These are phyloP conservation scores for Russula sp. DNA, from an alignment of 768 basidiomycete species.

Conservation along the genomic window DNA sequence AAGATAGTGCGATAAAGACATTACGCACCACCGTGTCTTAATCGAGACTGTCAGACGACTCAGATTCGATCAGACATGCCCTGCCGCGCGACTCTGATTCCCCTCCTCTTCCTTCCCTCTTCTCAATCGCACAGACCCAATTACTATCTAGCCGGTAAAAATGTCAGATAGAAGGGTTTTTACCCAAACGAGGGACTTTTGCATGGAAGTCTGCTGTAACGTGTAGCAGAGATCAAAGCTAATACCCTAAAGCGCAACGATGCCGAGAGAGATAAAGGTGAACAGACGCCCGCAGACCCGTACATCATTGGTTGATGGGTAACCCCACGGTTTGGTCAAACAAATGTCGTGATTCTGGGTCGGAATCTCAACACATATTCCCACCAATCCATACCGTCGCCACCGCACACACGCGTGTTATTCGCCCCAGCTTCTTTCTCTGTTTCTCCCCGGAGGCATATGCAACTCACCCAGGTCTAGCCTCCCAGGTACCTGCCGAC, in stretches of 20 bases:
- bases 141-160: too few species aligned
- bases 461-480: neutral
- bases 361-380: neutral
- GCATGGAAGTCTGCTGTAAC: too few species aligned
- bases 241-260: neutral
- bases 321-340: neutral
- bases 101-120: too few species aligned
- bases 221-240: too few species aligned
- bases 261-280: neutral
- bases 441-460: neutral
- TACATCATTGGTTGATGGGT: neutral
- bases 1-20: too few species aligned
- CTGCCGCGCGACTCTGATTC: too few species aligned
- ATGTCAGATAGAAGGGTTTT: too few species aligned
- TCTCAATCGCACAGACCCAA: too few species aligned
- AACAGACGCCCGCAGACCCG: neutral
- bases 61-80: too few species aligned
- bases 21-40: too few species aligned
- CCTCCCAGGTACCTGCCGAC: constrained; percentile 5
- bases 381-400: neutral
- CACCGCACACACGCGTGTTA: neutral
- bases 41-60: too few species aligned
- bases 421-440: neutral
- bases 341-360: neutral
- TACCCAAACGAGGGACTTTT: too few species aligned